A percentile compares a stretch with the other conserved stretches of the same genome.
These are phyloP conservation scores for Phytophthora colocasiae DNA, from an alignment of 352 stramenopile species.

Conservation along the genomic window DNA sequence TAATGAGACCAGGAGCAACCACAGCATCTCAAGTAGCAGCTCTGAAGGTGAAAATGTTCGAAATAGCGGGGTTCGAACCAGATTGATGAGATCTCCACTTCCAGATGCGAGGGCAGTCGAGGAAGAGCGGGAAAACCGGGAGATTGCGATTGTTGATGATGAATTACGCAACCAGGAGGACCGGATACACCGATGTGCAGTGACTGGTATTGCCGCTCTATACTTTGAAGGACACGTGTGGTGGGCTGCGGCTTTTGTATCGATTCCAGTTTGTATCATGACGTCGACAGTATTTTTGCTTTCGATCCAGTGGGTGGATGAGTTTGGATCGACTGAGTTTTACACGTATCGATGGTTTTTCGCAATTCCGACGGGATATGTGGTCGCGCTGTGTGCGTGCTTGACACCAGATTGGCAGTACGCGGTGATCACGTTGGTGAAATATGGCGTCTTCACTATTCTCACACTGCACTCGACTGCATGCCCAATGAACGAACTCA, in stretches of 20 bases:
- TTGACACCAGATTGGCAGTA: constrained; percentile 56
- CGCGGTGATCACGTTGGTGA: constrained; percentile 45
- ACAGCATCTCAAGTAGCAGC: constrained; percentile 22
- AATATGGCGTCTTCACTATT: constrained; percentile 53
- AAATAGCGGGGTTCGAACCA: background rate
- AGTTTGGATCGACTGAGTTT: constrained; percentile 54
- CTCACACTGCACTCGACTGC: constrained; percentile 58
- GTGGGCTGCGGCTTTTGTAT: constrained; percentile 44
- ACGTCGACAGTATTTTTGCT: constrained; percentile 41
- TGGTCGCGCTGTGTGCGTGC: constrained; percentile 50
- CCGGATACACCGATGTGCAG: constrained; percentile 32
- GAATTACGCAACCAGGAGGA: constrained; percentile 36
- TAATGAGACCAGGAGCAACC: constrained; percentile 27
- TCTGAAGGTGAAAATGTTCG: constrained; percentile 9
- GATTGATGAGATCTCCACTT: constrained; percentile 1
- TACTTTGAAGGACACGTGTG: constrained; percentile 46
- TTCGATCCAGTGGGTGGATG: constrained; percentile 37
- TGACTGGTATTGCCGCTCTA: constrained; percentile 22
- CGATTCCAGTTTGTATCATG: constrained; percentile 33
- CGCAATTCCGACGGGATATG: constrained; percentile 38
- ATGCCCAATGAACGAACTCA: constrained; percentile 61
- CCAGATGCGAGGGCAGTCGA: constrained; percentile 17
- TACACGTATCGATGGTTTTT: constrained; percentile 55
- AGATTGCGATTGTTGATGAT: constrained; percentile 36
- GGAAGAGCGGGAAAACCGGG: constrained; percentile 32